Evolutionary conservation across 2,329 filamentous ascomycete genomes (phyloP).

Genomic region (Ambrosiella xylebori): DNA sequence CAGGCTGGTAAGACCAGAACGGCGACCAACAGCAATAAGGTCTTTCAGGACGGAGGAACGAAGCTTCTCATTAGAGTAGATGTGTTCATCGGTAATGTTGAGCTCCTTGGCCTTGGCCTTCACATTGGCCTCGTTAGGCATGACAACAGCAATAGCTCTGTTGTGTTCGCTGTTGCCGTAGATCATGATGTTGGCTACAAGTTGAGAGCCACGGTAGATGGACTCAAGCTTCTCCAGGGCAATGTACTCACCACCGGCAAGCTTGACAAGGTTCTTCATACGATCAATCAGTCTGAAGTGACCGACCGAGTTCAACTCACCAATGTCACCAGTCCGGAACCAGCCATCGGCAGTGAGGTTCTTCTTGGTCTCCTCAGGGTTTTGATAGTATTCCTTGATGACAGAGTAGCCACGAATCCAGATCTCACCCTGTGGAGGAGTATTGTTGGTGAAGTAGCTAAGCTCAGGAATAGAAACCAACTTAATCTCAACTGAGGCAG

Average conservation of each 20-base stretch:
- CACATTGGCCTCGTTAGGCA: conserved; percentile 47
- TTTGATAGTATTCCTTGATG: conserved; percentile 62
- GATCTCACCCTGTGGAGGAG: conserved; percentile 79
- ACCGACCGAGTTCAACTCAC: conserved; percentile 66
- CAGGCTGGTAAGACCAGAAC: conserved; percentile 48
- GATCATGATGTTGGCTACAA: conserved; percentile 74
- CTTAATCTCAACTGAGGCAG: conserved; percentile 69
- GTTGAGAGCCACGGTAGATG: conserved; percentile 63
- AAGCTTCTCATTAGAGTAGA: conserved; percentile 52
- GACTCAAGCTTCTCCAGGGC: conserved; percentile 92
- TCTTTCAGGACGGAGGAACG: conserved; percentile 46
- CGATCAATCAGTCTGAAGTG: conserved; percentile 81
- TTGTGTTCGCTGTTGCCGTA: conserved; percentile 59
- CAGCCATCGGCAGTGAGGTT: conserved; percentile 70
- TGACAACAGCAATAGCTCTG: conserved; percentile 69
- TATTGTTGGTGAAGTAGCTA: conserved; percentile 61
- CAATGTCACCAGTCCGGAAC: conserved; percentile 96
- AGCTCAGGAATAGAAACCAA: conserved; percentile 79
- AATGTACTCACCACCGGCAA: conserved; percentile 88
- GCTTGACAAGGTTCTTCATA: conserved; percentile 97
- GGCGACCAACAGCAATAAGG: conserved; percentile 45
- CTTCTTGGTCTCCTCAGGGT: conserved; percentile 69
- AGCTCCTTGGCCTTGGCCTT: conserved; percentile 40
- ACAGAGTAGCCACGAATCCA: conserved; percentile 68
- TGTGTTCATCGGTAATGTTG: conserved; percentile 48